Conservation (phyloP, 1,284 basidiomycete species). For the Cutaneotrichosporon mucoides region DNA sequence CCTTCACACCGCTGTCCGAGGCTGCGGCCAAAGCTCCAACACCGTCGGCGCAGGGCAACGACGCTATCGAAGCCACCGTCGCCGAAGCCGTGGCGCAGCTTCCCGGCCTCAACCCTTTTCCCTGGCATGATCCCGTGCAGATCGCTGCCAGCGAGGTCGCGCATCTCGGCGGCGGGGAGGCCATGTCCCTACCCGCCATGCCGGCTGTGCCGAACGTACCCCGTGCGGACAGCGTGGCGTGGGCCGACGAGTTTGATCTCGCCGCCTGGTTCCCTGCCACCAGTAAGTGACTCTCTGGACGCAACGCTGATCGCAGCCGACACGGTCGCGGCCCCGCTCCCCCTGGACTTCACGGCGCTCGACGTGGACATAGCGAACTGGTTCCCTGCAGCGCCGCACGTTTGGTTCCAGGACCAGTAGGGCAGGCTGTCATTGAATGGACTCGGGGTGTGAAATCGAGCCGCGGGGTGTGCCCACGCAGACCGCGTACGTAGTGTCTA, state of each 20-base stretch:
- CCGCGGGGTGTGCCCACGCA: too few species aligned
- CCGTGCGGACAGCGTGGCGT: background rate
- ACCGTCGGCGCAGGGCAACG: conserved; percentile 3
- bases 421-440: too few species aligned
- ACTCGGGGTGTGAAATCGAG: too few species aligned
- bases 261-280: conserved; percentile 17
- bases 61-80: background rate
- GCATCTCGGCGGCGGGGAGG: background rate
- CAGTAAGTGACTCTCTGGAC: background rate
- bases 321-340: background rate
- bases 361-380: conserved; percentile 19
- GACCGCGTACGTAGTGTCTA: too few species aligned
- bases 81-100: background rate
- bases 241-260: conserved; percentile 16
- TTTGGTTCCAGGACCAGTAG: conserved; percentile 7
- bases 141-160: background rate
- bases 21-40: background rate
- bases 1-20: conserved; percentile 11
- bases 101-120: conserved; percentile 20
- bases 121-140: conserved; percentile 19
- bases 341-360: conserved; percentile 8
- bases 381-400: conserved; percentile 20
- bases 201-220: background rate
- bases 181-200: background rate
- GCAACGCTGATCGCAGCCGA: background rate